Percentiles rank a stretch among this genome's conserved stretches.
phyloP scores from a whole-genome alignment of 1,139 yeast genomes.

The Debaryomyces subglobosus region DNA sequence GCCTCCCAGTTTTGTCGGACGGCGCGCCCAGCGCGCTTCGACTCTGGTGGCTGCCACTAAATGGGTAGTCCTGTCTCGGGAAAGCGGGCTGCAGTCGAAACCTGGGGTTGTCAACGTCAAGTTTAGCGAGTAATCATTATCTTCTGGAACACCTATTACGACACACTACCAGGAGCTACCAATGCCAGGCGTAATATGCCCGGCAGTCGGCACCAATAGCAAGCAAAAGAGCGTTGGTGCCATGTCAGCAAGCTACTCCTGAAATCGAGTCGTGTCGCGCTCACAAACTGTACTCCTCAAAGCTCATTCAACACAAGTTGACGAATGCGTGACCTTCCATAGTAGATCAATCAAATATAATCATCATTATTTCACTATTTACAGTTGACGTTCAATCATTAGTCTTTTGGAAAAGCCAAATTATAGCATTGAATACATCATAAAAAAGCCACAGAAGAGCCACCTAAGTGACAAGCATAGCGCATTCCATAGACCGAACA shows the following conservation, averaged over 20 bases:
- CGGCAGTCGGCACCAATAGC: not conserved
- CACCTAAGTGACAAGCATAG: not conserved
- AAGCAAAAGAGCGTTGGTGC: not conserved
- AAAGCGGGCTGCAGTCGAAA: not conserved
- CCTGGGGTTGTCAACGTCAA: not conserved
- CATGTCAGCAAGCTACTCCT: not conserved
- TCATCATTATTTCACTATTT: slow-evolving; percentile 4
- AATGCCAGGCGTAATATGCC: not conserved
- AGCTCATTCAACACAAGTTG: slow-evolving; percentile 7
- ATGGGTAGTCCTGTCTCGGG: not conserved
- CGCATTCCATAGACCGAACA: not conserved
- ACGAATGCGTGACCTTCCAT: slow-evolving; percentile 9
- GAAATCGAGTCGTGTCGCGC: slow-evolving; percentile 1
- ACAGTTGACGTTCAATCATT: not conserved
- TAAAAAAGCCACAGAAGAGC: not conserved
- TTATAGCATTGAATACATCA: not conserved
- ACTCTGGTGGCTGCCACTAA: not conserved
- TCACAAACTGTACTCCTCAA: slow-evolving; percentile 4
- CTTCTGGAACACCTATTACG: not conserved
- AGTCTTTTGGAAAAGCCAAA: slow-evolving; percentile 1
- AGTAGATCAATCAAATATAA: slow-evolving; percentile 7
- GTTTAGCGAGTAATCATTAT: not conserved
- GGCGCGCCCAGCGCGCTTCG: slow-evolving; percentile 3
- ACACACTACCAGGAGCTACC: too few species aligned
- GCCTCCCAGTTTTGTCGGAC: not conserved